A percentile compares a stretch with the other conserved stretches of the same genome.
Conservation (phyloP, 2,329 filamentous ascomycete genomes). For the Penicillium rolfsii region DNA sequence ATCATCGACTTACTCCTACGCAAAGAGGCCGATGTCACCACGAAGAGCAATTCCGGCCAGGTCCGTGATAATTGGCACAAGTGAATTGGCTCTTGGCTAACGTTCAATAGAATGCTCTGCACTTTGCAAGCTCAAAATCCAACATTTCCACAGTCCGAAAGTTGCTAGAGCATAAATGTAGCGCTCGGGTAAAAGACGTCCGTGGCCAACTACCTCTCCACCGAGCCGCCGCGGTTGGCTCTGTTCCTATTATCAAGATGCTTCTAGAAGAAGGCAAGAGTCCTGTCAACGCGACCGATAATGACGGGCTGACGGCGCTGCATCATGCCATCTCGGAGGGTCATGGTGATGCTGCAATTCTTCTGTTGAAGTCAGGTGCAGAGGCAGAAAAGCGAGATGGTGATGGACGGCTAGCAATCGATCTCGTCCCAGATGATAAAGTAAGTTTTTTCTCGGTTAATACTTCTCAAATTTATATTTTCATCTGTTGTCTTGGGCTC, state of each 20-base stretch:
- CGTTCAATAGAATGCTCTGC: constrained; percentile 71
- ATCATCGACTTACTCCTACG: constrained; percentile 51
- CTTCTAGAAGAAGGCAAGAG: constrained; percentile 74
- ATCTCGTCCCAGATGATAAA: constrained; percentile 84
- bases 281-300: constrained; percentile 81
- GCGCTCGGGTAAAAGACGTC: constrained; percentile 78
- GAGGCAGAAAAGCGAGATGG: constrained; percentile 76
- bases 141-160: constrained; percentile 79
- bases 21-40: constrained; percentile 52
- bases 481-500: constrained; percentile 2
- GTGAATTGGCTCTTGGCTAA: neutral
- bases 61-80: too few relatives aligned
- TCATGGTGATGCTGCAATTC: constrained; percentile 77
- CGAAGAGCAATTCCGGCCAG: constrained; percentile 49
- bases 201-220: constrained; percentile 90
- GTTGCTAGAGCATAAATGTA: constrained; percentile 76
- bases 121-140: constrained; percentile 88
- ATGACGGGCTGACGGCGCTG: constrained; percentile 80
- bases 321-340: constrained; percentile 71
- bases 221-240: constrained; percentile 86
- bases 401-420: constrained; percentile 72
- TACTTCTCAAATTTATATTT: neutral
- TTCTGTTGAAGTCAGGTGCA: constrained; percentile 80
- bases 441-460: constrained; percentile 51
- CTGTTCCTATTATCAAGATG: constrained; percentile 80